A percentile compares a stretch with the other conserved stretches of the same genome.
Conservation (phyloP, 768 basidiomycete species). For the Lentinula edodes region DNA sequence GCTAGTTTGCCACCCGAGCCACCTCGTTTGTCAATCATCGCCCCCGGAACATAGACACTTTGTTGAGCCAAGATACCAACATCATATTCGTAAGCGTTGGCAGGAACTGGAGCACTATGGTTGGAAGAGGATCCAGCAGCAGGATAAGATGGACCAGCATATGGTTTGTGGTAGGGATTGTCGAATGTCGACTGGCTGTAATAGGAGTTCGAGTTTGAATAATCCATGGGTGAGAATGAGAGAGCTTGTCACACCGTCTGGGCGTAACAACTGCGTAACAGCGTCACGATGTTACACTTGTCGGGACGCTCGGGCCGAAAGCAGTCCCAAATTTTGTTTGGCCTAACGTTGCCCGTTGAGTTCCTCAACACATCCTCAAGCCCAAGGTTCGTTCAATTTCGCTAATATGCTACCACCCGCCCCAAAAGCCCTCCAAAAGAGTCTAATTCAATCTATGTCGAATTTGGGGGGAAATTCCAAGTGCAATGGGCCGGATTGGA, state of each 20-base stretch:
- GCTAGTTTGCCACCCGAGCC: slow-evolving; percentile 82
- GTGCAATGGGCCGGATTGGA: neutral
- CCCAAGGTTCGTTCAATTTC: neutral
- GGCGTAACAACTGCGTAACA: no score
- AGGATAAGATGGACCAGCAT: slow-evolving; percentile 70
- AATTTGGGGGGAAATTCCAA: neutral
- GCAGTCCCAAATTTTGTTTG: neutral
- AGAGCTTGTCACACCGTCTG: neutral
- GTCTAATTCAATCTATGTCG: neutral
- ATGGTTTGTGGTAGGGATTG: slow-evolving; percentile 80
- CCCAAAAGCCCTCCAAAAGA: neutral
- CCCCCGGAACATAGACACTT: slow-evolving; percentile 88
- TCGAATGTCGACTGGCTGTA: slow-evolving; percentile 5
- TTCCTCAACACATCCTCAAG: neutral
- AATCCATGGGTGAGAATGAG: slow-evolving; percentile 26
- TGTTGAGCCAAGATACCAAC: slow-evolving; percentile 88
- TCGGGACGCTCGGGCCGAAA: neutral
- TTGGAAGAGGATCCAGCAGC: slow-evolving; percentile 54
- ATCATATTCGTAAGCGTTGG: slow-evolving; percentile 90
- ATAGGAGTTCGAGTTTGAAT: slow-evolving; percentile 39
- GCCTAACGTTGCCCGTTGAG: neutral
- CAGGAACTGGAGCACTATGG: slow-evolving; percentile 77
- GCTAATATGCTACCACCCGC: neutral
- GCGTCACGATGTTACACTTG: no score
- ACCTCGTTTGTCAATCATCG: slow-evolving; percentile 84